Evolutionary conservation across 495 filamentous ascomycete species (phyloP).

Genomic region (Bathelium albidoporum): DNA sequence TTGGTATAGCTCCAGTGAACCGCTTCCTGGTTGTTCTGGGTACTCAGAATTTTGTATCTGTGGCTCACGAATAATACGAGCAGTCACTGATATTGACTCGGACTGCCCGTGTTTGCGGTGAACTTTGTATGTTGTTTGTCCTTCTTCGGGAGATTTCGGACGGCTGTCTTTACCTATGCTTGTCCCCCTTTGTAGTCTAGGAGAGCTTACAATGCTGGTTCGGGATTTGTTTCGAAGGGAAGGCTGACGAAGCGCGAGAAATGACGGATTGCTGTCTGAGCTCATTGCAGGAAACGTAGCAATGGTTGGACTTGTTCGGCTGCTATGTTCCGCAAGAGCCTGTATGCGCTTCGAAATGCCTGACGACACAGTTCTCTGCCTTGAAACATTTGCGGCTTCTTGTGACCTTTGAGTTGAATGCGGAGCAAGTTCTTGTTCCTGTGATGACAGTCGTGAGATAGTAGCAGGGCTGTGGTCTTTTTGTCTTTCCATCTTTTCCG

Average conservation of each 20-base stretch:
- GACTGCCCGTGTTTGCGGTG: slow-evolving; percentile 33
- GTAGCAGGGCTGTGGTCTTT: not conserved
- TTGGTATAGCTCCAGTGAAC: slow-evolving; percentile 52
- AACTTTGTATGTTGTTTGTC: not conserved
- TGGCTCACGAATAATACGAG: slow-evolving; percentile 53
- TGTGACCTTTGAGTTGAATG: not conserved
- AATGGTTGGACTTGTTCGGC: not conserved
- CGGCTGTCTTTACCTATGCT: not conserved
- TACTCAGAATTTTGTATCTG: slow-evolving; percentile 18
- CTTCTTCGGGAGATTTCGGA: not conserved
- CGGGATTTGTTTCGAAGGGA: not conserved
- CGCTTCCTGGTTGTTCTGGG: slow-evolving; percentile 35
- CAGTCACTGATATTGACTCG: slow-evolving; percentile 70
- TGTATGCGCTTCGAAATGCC: slow-evolving; percentile 87
- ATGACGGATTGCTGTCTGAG: not conserved
- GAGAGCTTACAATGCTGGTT: not conserved
- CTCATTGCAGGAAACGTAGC: not conserved
- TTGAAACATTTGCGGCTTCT: slow-evolving; percentile 3
- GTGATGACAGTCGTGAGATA: not conserved
- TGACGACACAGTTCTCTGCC: slow-evolving; percentile 65
- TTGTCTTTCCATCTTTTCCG: slow-evolving; percentile 9
- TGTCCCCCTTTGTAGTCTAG: not conserved
- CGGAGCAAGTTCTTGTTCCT: not conserved
- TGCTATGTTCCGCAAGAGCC: slow-evolving; percentile 45
- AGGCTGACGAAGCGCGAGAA: not conserved